phyloP scores from a whole-genome alignment of 805 yeast species.

The Candida boleticola region DNA sequence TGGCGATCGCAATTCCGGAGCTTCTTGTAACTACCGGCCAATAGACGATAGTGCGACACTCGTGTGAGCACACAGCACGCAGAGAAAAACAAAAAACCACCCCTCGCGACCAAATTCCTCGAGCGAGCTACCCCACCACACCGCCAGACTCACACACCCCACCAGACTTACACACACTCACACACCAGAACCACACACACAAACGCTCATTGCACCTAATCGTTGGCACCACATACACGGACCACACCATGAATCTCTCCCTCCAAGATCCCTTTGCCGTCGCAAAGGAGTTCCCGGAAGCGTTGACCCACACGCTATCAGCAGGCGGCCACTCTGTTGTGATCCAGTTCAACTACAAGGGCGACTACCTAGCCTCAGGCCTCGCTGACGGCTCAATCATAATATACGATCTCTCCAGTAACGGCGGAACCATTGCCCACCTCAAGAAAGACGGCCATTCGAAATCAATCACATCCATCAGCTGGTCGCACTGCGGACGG shows the following conservation, averaged over 20 bases:
- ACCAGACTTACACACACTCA: no score
- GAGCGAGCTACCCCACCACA: no score
- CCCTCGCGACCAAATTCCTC: no score
- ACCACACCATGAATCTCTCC: conserved; percentile 69
- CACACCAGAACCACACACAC: no score
- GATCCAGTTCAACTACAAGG: conserved; percentile 66
- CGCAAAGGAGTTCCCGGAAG: conserved; percentile 88
- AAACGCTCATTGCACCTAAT: no score
- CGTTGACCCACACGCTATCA: conserved; percentile 61
- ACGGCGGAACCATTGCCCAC: conserved; percentile 51
- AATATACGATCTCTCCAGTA: conserved; percentile 71
- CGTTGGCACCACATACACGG: no score
- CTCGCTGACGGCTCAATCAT: conserved; percentile 69
- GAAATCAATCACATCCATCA: conserved; percentile 66
- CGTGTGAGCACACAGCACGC: no score
- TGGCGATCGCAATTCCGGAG: no score
- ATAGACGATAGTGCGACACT: no score
- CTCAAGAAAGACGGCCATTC: conserved; percentile 58
- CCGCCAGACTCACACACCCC: no score
- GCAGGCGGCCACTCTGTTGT: conserved; percentile 65
- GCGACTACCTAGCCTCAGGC: conserved; percentile 87
- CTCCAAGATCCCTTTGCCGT: conserved; percentile 89
- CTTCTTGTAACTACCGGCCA: no score
- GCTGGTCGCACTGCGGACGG: conserved; percentile 75
- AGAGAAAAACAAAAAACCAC: no score